Base-by-base conservation (phyloP, 305 asterid genomes). In the Coffea humblotiana region DNA sequence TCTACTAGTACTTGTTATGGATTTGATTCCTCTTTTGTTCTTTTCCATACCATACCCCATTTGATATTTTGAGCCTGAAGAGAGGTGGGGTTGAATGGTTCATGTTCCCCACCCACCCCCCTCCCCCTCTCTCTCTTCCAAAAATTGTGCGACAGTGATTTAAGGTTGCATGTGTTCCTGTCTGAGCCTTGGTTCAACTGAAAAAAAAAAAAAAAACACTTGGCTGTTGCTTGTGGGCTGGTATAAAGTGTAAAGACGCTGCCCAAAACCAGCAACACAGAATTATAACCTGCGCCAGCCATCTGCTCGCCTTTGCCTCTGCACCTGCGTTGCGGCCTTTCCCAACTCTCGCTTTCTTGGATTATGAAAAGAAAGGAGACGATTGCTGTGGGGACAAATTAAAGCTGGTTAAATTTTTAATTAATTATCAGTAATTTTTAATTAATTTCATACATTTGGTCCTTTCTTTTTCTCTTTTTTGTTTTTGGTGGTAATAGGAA, bases 81-180 rank as follows among this genome's bases (percentile, higher is more conserved):
- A 2, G 47, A 29, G 45, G 71, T 32, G 60, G 77, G 61, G 54
- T 79, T 67, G 47, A 83, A 79, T 82, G 89, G 88, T 80, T 82
- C 82, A 71, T 81, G 88, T 75, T 77, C 69, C 83, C 83, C 69
- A 78, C 51, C 81, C 49, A 49, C 73, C 56, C 52, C 75, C 61
- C 29, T 1, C 1, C 29, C 29, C 32, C 32, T 0, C 32, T 29
- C 32, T 29, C 32, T 29, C 32, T 29, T 4, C 43, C 43, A 37
- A 37, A 19, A 70, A 74, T 40, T 79, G 49, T 48, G 32, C 64
- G 85, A 60, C 82, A 75, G 51, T 43, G 82, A 79, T 83, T 52
- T 77, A 51, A 56, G 67, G 68, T 71, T 63, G 79, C 87, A 77
- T 76, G 74, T 80, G 77, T 29, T 16, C 43, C n/a, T 79, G 78